These are phyloP conservation scores for Cryphonectria nitschkei DNA, from an alignment of 2,329 filamentous ascomycete genomes.

Conservation along the genomic window DNA sequence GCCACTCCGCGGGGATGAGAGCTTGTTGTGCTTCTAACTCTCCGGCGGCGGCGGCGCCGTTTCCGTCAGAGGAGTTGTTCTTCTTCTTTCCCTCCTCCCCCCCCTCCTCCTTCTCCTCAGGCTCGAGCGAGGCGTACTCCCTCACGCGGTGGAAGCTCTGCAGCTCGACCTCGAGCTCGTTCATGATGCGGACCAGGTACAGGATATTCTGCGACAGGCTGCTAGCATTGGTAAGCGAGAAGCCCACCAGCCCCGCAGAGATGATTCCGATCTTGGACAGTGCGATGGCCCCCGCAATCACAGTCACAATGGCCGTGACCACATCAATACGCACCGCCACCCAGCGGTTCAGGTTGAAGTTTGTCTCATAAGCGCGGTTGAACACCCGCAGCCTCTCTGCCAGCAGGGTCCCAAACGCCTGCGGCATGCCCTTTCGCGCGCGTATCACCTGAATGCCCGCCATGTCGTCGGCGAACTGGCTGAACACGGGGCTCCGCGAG, in stretches of 20 bases:
- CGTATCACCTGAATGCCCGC: constrained; percentile 46
- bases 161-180: constrained; percentile 60
- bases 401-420: constrained; percentile 52
- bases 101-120: constrained; percentile 33
- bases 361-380: constrained; percentile 51
- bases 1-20: constrained; percentile 35
- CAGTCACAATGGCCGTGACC: constrained; percentile 55
- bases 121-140: constrained; percentile 37
- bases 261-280: constrained; percentile 51
- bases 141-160: constrained; percentile 49
- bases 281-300: constrained; percentile 57
- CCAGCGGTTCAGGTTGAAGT: constrained; percentile 62
- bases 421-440: constrained; percentile 51
- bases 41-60: constrained; percentile 24
- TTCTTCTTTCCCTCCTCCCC: neutral
- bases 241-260: constrained; percentile 57
- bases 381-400: constrained; percentile 53
- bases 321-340: constrained; percentile 58
- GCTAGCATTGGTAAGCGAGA: constrained; percentile 60
- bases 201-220: constrained; percentile 57
- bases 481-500: constrained; percentile 57
- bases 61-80: neutral
- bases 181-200: constrained; percentile 55
- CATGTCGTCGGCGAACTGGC: constrained; percentile 51
- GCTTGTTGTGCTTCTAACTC: neutral